Conservation (phyloP, 2,329 filamentous ascomycete species). For the Diplocarpon mali region DNA sequence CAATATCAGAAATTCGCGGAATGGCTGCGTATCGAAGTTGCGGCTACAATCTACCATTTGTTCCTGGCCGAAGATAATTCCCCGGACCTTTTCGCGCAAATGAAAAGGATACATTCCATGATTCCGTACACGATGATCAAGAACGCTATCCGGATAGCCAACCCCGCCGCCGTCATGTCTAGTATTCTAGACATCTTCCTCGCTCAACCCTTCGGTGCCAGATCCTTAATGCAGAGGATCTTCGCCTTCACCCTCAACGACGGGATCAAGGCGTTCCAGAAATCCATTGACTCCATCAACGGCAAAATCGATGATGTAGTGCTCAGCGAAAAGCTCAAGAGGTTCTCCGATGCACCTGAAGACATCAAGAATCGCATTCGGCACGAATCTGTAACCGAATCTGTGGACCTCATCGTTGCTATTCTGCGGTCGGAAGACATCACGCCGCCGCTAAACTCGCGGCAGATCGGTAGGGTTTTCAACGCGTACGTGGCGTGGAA, state of each 20-base stretch:
- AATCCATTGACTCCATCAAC: conserved; percentile 68
- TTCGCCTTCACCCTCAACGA: conserved; percentile 88
- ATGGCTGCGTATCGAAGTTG: conserved; percentile 94
- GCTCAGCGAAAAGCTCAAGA: conserved; percentile 70
- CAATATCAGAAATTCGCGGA: conserved; percentile 98
- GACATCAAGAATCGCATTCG: conserved; percentile 63
- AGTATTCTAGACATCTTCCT: conserved; percentile 89
- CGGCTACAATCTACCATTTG: conserved; percentile 90
- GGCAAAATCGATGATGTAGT: conserved; percentile 71
- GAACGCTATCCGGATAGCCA: conserved; percentile 92
- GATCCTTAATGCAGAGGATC: conserved; percentile 86
- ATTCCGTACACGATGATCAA: conserved; percentile 90
- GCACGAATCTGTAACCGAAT: conserved; percentile 58
- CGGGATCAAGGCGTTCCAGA: conserved; percentile 77
- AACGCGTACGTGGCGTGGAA: conserved; percentile 97
- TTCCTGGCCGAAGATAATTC: conserved; percentile 98
- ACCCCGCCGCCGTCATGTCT: conserved; percentile 95
- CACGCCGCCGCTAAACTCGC: conserved; percentile 55
- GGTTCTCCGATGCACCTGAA: conserved; percentile 67
- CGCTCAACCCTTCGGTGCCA: conserved; percentile 83
- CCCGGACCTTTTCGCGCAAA: conserved; percentile 87
- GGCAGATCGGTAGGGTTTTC: conserved; percentile 75
- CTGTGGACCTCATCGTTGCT: conserved; percentile 75
- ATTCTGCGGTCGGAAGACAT: conserved; percentile 73
- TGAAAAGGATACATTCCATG: conserved; percentile 86